A percentile compares a stretch with the other conserved stretches of the same genome.
Conservation (phyloP, 2,329 filamentous ascomycete species). For the Fonsecaea nubica region DNA sequence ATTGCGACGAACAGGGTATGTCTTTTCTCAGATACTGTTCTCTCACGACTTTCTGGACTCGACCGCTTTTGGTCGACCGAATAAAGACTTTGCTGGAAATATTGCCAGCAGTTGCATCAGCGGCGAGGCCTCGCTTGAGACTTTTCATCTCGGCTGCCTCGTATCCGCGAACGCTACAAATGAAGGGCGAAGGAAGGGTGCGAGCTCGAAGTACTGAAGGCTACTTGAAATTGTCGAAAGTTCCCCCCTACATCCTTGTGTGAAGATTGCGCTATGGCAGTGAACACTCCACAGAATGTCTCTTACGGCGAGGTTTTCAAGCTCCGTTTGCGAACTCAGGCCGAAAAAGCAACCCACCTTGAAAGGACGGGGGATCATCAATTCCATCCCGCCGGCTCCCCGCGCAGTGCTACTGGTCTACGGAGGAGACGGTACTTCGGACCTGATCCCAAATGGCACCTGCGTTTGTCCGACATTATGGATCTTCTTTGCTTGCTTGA, state of each 20-base stretch:
- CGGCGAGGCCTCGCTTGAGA: slow-evolving; percentile 63
- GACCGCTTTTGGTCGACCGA: slow-evolving; percentile 90
- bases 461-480: slow-evolving; percentile 2
- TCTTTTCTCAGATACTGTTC: slow-evolving; percentile 96
- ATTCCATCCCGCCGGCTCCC: slow-evolving; percentile 5
- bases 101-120: slow-evolving; percentile 67
- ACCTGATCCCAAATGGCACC: slow-evolving; percentile 1
- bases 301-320: neutral
- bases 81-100: slow-evolving; percentile 97
- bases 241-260: slow-evolving; percentile 4
- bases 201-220: neutral
- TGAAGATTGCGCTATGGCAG: neutral
- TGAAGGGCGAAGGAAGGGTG: neutral
- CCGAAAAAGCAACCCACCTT: neutral
- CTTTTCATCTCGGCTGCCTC: slow-evolving; percentile 60
- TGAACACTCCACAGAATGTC: neutral
- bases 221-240: neutral
- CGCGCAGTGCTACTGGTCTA: neutral
- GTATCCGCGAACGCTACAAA: neutral
- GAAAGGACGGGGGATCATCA: neutral
- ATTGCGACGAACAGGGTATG: slow-evolving; percentile 92
- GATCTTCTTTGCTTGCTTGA: neutral
- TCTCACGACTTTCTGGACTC: slow-evolving; percentile 97
- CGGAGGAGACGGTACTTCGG: neutral
- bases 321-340: neutral